phyloP scores from a whole-genome alignment of 2,329 filamentous ascomycete genomes.

The Botrytis byssoidea region DNA sequence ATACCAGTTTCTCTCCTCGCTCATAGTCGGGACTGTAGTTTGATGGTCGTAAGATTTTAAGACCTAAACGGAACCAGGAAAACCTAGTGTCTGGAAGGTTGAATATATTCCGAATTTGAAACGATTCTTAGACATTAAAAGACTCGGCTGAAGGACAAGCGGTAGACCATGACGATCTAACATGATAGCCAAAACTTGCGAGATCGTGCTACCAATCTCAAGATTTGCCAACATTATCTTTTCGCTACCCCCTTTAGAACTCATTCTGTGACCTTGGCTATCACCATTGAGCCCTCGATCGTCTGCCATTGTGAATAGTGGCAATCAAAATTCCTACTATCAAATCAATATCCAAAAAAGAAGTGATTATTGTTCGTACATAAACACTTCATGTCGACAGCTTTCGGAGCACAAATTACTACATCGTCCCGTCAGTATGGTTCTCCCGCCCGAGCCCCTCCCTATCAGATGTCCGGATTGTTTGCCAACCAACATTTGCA shows the following conservation, averaged over 20 bases:
- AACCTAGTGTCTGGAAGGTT: neutral
- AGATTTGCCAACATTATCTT: neutral
- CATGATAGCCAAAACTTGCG: neutral
- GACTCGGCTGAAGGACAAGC: neutral
- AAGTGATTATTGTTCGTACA: neutral
- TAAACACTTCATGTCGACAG: neutral
- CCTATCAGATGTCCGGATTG: neutral
- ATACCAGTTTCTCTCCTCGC: neutral
- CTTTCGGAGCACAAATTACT: neutral
- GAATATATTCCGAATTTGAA: neutral
- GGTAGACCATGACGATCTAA: neutral
- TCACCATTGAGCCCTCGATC: neutral
- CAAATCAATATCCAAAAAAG: rapidly evolving
- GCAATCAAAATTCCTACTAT: neutral
- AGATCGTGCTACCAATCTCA: neutral
- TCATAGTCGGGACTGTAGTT: no score
- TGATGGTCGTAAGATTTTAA: neutral
- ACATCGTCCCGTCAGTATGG: neutral
- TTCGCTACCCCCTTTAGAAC: neutral
- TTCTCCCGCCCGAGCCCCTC: neutral
- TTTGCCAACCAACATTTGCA: neutral
- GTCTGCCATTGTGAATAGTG: neutral
- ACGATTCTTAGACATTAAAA: neutral
- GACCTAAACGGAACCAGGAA: neutral
- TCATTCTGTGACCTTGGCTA: neutral